Evolutionary conservation across 2,329 filamentous ascomycete genomes (phyloP), one percentile per base, ranked within the genome.

Genomic region (Aspergillus sp.): DNA sequence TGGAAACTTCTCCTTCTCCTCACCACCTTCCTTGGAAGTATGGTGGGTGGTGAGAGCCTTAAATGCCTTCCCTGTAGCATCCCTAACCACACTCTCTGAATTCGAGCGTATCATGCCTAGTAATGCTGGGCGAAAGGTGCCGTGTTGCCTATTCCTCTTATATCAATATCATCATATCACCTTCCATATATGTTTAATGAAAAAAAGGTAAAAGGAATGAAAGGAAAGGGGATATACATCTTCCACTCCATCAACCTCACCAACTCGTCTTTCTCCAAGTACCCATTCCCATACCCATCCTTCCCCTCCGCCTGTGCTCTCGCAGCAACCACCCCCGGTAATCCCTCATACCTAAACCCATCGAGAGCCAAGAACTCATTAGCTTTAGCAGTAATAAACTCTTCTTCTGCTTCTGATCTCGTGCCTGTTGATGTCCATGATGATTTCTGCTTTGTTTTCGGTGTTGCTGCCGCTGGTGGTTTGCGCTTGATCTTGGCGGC

Each of bases 181-280:
- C 19, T 19, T 19, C 2, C 19, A 19, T 21, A 21, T 21, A 21
- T 23, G 5, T 23, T 19, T 19, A 19, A 19, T 19, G 19, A 23
- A 23, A 23, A 1, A 23, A 23, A 23, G 23, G 19, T 19, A 23
- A 23, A 23, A 23, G 5, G 23, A 23, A 23, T 19, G 19, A 23
- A 23, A 23, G 23, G 3, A 23, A 23, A n/a, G n/a, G 15, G 23
- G 13, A 72, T 74, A 68, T 65, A 80, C 78, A 77, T 68, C 63
- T 80, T 80, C 79, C 79, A 81, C 50, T 78, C 75, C 65, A 80
- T 76, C 54, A 79, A 63, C 52, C 63, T 68, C 51, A 76, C 66
- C 38, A 79, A 49, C 15, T 79, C 73, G 2, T 74, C 72, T 32
- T 76, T 76, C 10, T 66, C 65, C 7, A 79, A 52, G 57, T 65